Base-by-base conservation (phyloP, 108 stramenopile species). In the Skeletonema potamos region DNA sequence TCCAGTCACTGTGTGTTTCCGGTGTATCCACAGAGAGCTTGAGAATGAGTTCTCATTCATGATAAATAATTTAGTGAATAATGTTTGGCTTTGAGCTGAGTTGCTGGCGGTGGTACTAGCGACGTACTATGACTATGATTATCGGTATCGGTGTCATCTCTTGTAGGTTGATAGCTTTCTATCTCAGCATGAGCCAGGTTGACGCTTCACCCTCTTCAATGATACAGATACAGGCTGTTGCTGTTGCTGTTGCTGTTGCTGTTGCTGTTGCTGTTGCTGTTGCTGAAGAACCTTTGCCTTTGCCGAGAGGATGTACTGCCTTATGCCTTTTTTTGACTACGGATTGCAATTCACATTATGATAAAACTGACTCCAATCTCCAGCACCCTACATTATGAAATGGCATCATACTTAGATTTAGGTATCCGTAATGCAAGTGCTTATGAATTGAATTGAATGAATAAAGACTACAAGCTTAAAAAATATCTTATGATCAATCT, bases 381-480 rank as follows among this genome's bases (percentile, higher is more conserved):
- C 77, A 91, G 86, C n/a, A 94, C 92, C 92, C 91, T 9, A 86
- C 39, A 64, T 86, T 85, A 2, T 90, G 90, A 65, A 91, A 91
- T 24, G 90, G 78, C 2, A 90, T 78, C 58, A 76, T 86, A 36
- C 64, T 75, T 12, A 86, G 81, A 56, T 84, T 68, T 1, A n/a
- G n/a, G n/a, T n/a, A n/a, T n/a, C n/a, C n/a, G n/a, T n/a, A n/a
- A n/a, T n/a, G n/a, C n/a, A n/a, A n/a, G n/a, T n/a, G n/a, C n/a
- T n/a, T n/a, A n/a, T n/a, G n/a, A n/a, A n/a, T n/a, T n/a, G n/a
- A n/a, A n/a, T n/a, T n/a, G n/a, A n/a, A n/a, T n/a, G n/a, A n/a
- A n/a, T n/a, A n/a, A n/a, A n/a, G n/a, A n/a, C n/a, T n/a, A n/a
- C n/a, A n/a, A n/a, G n/a, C n/a, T n/a, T n/a, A n/a, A n/a, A n/a